Base-by-base conservation (phyloP, 352 stramenopile genomes). In the Globisporangium apiculatum region DNA sequence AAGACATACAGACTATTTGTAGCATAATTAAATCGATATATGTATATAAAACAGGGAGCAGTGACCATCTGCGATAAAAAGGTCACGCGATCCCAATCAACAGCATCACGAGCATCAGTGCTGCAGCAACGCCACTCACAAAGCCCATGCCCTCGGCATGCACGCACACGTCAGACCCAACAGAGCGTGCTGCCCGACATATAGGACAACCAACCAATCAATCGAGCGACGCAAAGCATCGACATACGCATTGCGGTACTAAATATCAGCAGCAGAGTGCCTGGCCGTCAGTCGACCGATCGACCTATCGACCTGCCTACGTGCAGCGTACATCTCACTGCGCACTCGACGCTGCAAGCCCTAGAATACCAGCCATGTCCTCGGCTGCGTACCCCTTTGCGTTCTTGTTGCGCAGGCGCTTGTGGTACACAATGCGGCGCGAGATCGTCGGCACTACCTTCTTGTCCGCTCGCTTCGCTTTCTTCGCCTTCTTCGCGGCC, bases 331-430 rank as follows among this genome's bases (percentile, higher is more conserved):
- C 36, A 42, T 45, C 37, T 50, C 45, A 31, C 40, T 45, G 45
- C 37, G 40, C 47, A 2, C 18, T 68, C 3, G 71, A 81, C 35
- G 83, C 83, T 0, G 83, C 80, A 41, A 89, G 76, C 11, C 87
- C 87, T 43, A 96, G 60, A 52, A 96, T 95, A 43, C 84, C 87
- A 36, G 84, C 76, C 80, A 96, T 93, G 56, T 94, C 87, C 18
- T 60, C 69, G 3, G 82, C 75, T n/a, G 75, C 76, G 70, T 95
- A 96, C 37, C 64, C 74, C 61, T 86, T 88, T 57, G 85, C 86
- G 65, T 95, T 87, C 73, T 96, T 96, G 79, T 92, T 92, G 58
- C 69, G 73, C 51, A 91, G 72, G 11, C 83, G 82, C 66, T 89
- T 91, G 65, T 77, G 71, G 70, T 92, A 91, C 47, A 91, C 72